Evolutionary conservation across 495 filamentous ascomycete species (phyloP).

Genomic region (Neurospora cerealis): DNA sequence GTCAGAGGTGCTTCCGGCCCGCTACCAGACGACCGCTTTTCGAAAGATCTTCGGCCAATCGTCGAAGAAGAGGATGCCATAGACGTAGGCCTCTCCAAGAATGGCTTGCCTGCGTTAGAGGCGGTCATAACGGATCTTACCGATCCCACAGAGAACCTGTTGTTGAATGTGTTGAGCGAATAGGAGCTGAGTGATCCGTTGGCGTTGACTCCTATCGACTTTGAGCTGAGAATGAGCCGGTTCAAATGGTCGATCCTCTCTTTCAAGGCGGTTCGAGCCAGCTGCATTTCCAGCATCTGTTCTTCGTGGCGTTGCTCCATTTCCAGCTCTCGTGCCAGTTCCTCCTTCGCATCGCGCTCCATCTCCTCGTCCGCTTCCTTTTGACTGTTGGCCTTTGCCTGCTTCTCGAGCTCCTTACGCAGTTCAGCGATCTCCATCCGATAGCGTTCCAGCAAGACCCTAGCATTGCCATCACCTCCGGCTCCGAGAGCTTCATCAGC

Average conservation of each 20-base stretch:
- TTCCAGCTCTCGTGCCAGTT: constrained; percentile 68
- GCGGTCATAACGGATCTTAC: constrained; percentile 63
- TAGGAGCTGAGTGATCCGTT: constrained; percentile 59
- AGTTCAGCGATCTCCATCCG: constrained; percentile 87
- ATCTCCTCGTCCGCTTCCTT: constrained; percentile 58
- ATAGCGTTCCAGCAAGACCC: constrained; percentile 86
- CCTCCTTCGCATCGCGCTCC: constrained; percentile 47
- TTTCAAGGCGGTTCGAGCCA: constrained; percentile 89
- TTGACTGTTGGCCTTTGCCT: constrained; percentile 49
- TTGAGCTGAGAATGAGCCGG: constrained; percentile 87
- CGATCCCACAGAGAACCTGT: constrained; percentile 33
- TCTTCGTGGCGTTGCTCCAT: constrained; percentile 83
- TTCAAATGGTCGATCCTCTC: constrained; percentile 97
- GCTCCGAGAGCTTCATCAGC: constrained; percentile 78
- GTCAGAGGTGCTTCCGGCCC: constrained; percentile 23
- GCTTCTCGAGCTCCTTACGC: constrained; percentile 67
- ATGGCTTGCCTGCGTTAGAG: constrained; percentile 50
- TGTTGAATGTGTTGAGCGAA: constrained; percentile 12
- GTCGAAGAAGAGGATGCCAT: constrained; percentile 54
- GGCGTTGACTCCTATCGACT: constrained; percentile 84
- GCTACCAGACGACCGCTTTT: constrained; percentile 33
- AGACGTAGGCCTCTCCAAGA: constrained; percentile 53
- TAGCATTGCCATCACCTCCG: constrained; percentile 69
- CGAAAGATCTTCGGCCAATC: constrained; percentile 37
- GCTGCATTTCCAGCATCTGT: constrained; percentile 96